These are phyloP conservation scores for Trichoderma parareesei DNA, from an alignment of 495 filamentous ascomycete species.

Conservation along the genomic window DNA sequence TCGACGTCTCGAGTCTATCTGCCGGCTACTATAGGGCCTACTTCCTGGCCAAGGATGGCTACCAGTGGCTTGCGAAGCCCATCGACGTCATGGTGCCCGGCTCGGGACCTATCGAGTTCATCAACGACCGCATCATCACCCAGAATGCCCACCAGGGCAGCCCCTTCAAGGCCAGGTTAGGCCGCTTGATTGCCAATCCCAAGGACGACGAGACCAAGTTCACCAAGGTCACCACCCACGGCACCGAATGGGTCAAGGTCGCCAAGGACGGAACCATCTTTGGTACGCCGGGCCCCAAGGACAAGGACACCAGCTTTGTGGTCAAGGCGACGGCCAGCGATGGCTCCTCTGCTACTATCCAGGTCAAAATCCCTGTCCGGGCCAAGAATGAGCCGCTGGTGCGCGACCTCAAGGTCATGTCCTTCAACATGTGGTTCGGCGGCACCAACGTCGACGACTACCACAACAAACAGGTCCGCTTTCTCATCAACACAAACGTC, in stretches of 20 bases:
- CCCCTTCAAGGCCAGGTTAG: background rate
- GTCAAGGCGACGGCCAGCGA: constrained; percentile 9
- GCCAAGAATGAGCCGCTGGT: background rate
- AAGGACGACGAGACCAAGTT: background rate
- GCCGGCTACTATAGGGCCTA: background rate
- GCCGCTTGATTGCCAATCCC: background rate
- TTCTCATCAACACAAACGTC: constrained; percentile 8
- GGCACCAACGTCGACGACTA: constrained; percentile 6
- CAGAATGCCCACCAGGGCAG: constrained; percentile 1
- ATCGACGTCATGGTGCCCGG: background rate
- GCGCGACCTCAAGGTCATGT: background rate
- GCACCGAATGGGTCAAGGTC: constrained; percentile 2
- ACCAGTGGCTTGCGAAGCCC: constrained; percentile 6
- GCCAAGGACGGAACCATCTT: constrained; percentile 4
- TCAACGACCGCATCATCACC: constrained; percentile 3
- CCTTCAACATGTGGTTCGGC: constrained; percentile 7
- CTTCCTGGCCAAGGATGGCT: constrained; percentile 8
- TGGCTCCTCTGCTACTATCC: background rate
- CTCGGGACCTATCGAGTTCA: background rate
- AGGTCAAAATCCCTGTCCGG: background rate
- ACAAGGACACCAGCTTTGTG: constrained; percentile 2
- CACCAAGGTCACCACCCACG: background rate
- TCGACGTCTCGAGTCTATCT: constrained; percentile 1
- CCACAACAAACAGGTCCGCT: constrained; percentile 3
- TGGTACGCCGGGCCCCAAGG: background rate